Base-by-base conservation (phyloP, 306 rosid species). In the Castanea crenata region DNA sequence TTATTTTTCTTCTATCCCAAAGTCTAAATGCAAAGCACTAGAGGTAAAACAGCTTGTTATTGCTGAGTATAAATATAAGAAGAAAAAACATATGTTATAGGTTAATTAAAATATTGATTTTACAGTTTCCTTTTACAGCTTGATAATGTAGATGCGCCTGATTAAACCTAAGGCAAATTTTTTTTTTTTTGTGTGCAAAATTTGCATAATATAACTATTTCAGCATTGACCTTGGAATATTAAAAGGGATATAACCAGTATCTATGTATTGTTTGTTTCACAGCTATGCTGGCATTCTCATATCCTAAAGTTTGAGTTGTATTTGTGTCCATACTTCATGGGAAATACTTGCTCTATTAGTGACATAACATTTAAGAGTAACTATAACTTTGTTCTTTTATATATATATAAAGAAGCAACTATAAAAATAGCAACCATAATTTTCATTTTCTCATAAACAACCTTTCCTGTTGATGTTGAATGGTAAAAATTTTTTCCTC, bases 1-100 rank as follows among this genome's bases (percentile, higher is more conserved):
- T 74, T 41, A 51, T 63, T 82, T 80, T 19, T 74, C 72, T 55
- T 74, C 29, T 6, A 15, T 63, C 23, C 58, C 61, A 70, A 16
- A 65, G 59, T 29, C 14, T 25, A 32, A 32, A 54, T 35, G 63
- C 35, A 31, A 62, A 63, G 68, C 9, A 32, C 83, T 38, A 61
- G 55, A 44, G 63, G 68, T 74, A 75, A 14, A 49, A 13, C 29
- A 13, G 13, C 19, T 62, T 31, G 13, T 23, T 4, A 23, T 27
- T 23, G 68, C 5, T 57, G 15, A 57, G 23, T 57, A 57, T 29
- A n/a, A 57, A n/a, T n/a, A 12, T 11, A 57, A 57, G 20, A 25
- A 57, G 15, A n/a, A 59, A 13, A 23, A 61, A 25, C 13, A 25
- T 4, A 4, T 63, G 41, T 63, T 63, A 29, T 63, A 63, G 69